Conservation (phyloP, 495 filamentous ascomycete genomes). For the Xylaria venustula region DNA sequence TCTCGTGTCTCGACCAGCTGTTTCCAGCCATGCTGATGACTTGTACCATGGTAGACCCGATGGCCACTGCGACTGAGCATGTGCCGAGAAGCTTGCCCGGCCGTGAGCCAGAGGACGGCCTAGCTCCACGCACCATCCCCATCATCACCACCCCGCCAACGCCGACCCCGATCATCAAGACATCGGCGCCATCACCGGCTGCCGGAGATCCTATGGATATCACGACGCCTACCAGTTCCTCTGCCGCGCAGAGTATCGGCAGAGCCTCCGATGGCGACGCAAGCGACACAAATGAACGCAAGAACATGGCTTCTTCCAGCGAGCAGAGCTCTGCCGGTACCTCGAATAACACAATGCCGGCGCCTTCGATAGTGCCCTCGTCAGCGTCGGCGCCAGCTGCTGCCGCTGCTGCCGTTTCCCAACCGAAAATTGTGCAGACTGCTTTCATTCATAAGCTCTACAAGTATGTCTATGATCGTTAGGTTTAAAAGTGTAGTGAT, state of each 20-base stretch:
- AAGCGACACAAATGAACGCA: slow-evolving; percentile 36
- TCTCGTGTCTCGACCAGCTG: slow-evolving; percentile 18
- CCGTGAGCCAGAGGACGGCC: slow-evolving; percentile 37
- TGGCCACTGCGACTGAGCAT: slow-evolving; percentile 50
- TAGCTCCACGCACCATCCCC: slow-evolving; percentile 47
- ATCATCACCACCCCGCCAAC: slow-evolving; percentile 37
- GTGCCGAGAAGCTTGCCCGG: slow-evolving; percentile 39
- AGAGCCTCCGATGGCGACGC: slow-evolving; percentile 47
- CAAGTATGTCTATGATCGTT: slow-evolving; percentile 62
- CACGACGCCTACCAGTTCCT: slow-evolving; percentile 45
- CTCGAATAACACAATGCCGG: slow-evolving; percentile 23
- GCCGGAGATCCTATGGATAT: slow-evolving; percentile 54
- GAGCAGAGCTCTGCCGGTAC: slow-evolving; percentile 26
- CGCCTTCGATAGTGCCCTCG: slow-evolving; percentile 8
- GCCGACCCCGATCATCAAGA: slow-evolving; percentile 44
- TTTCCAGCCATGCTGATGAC: slow-evolving; percentile 27
- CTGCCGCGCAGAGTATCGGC: slow-evolving; percentile 39
- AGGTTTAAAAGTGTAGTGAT: slow-evolving; percentile 17
- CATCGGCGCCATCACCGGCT: slow-evolving; percentile 45
- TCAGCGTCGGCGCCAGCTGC: slow-evolving; percentile 44
- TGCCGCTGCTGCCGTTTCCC: slow-evolving; percentile 85
- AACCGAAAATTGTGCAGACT: slow-evolving; percentile 96
- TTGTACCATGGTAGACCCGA: slow-evolving; percentile 37
- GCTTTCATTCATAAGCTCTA: slow-evolving; percentile 99
- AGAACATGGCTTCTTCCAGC: slow-evolving; percentile 24